Conservation (phyloP, 2,329 filamentous ascomycete genomes). For the Hymenoscyphus fructigenus region DNA sequence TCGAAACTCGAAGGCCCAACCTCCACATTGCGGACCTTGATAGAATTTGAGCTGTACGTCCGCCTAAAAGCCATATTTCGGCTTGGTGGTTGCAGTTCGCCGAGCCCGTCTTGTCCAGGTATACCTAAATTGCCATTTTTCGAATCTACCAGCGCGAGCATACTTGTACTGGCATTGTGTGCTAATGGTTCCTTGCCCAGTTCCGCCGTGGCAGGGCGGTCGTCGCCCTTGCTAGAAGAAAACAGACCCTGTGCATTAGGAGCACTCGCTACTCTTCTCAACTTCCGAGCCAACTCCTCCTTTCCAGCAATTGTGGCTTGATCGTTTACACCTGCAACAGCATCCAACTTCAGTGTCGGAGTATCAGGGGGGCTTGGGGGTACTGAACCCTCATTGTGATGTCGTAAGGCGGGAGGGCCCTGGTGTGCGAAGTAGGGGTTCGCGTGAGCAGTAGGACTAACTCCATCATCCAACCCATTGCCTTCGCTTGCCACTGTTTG, state of each 20-base stretch:
- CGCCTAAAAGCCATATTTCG: constrained; percentile 79
- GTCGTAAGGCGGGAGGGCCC: constrained; percentile 86
- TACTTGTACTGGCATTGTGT: constrained; percentile 52
- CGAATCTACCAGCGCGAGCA: constrained; percentile 47
- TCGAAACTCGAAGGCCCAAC: constrained; percentile 95
- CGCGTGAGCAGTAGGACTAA: constrained; percentile 89
- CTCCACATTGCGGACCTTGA: constrained; percentile 96
- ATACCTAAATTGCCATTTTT: constrained; percentile 44
- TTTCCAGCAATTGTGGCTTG: constrained; percentile 75
- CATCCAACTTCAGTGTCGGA: constrained; percentile 72
- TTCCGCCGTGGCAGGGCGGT: constrained; percentile 81
- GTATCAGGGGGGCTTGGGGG: constrained; percentile 92
- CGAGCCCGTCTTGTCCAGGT: constrained; percentile 52
- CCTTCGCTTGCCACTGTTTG: constrained; percentile 91
- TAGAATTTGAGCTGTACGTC: constrained; percentile 98
- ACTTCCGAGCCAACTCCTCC: constrained; percentile 88
- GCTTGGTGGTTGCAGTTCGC: constrained; percentile 64
- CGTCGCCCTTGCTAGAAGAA: constrained; percentile 56
- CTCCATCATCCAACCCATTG: constrained; percentile 80
- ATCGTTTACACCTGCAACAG: constrained; percentile 61
- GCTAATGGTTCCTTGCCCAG: constrained; percentile 78
- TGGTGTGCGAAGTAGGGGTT: constrained; percentile 98
- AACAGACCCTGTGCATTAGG: constrained; percentile 97
- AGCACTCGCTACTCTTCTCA: constrained; percentile 91
- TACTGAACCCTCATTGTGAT: constrained; percentile 92